Conservation (phyloP, 202 grass and related monocot species). For the Carex arenaria region DNA sequence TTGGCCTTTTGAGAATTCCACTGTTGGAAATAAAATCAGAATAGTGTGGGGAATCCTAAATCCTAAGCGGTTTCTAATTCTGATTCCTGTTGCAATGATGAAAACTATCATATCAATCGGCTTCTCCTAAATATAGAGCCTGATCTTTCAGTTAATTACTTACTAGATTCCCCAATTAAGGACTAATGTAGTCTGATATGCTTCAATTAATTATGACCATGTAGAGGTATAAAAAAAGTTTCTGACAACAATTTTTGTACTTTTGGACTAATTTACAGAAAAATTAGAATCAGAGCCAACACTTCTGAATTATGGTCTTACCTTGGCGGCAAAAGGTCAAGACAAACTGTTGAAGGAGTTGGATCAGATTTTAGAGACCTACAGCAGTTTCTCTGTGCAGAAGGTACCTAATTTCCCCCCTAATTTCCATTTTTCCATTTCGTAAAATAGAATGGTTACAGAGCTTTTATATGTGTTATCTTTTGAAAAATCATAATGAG, state of each 20-base stretch:
- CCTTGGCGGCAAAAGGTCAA: constrained; percentile 75
- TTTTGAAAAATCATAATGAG: background rate
- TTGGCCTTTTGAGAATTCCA: background rate
- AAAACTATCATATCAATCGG: background rate
- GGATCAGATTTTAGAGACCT: constrained; percentile 51
- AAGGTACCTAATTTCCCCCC: constrained; percentile 31
- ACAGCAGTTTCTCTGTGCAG: constrained; percentile 84
- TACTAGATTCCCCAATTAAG: background rate
- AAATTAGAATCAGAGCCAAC: constrained; percentile 4
- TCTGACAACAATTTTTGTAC: background rate
- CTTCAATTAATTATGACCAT: background rate
- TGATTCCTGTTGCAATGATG: background rate
- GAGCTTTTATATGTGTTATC: background rate
- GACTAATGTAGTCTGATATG: background rate
- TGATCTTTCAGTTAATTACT: background rate
- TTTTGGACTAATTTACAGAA: constrained; percentile 15
- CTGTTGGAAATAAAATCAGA: background rate
- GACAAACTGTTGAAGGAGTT: constrained; percentile 43
- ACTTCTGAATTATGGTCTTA: constrained; percentile 76
- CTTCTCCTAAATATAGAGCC: background rate
- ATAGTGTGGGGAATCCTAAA: background rate
- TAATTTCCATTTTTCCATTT: background rate
- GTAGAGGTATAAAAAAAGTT: background rate
- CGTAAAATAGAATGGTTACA: background rate
- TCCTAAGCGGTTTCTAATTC: background rate